Evolutionary conservation across 2,329 filamentous ascomycete species (phyloP).

Genomic region (Trichoderma semiorbis): DNA sequence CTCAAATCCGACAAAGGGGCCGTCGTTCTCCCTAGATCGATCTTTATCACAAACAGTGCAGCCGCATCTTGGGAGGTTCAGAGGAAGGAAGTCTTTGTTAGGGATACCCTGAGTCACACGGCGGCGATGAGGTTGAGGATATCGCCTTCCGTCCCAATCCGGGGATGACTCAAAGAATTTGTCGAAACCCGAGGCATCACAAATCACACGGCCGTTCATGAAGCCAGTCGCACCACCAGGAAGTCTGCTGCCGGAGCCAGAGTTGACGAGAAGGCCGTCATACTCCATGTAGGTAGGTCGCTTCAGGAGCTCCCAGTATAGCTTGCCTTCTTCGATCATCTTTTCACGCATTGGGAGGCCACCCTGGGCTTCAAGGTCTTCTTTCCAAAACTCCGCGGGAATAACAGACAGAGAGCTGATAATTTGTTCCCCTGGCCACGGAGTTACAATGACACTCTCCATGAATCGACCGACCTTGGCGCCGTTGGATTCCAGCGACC

Average conservation of each 20-base stretch:
- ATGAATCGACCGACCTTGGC: slow-evolving; percentile 37
- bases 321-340: slow-evolving; percentile 40
- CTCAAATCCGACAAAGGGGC: slow-evolving; percentile 40
- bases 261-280: slow-evolving; percentile 39
- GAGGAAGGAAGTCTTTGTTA: slow-evolving; percentile 38
- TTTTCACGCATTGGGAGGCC: slow-evolving; percentile 35
- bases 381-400: slow-evolving; percentile 42
- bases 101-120: slow-evolving; percentile 1
- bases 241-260: slow-evolving; percentile 25
- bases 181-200: slow-evolving; percentile 41
- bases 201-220: slow-evolving; percentile 41
- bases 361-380: slow-evolving; percentile 32
- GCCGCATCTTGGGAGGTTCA: slow-evolving; percentile 40
- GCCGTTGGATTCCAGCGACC: slow-evolving; percentile 39
- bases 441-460: slow-evolving; percentile 34
- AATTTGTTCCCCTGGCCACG: slow-evolving; percentile 43
- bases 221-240: slow-evolving; percentile 34
- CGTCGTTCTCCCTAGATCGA: slow-evolving; percentile 24
- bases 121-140: slow-evolving; percentile 7
- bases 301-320: slow-evolving; percentile 48
- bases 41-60: slow-evolving; percentile 36
- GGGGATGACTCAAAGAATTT: slow-evolving; percentile 32
- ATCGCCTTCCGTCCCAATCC: slow-evolving; percentile 20
- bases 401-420: slow-evolving; percentile 41
- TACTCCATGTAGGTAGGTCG: slow-evolving; percentile 46